These are phyloP conservation scores for Lyophyllum atratum DNA, from an alignment of 768 basidiomycete genomes.

Conservation along the genomic window DNA sequence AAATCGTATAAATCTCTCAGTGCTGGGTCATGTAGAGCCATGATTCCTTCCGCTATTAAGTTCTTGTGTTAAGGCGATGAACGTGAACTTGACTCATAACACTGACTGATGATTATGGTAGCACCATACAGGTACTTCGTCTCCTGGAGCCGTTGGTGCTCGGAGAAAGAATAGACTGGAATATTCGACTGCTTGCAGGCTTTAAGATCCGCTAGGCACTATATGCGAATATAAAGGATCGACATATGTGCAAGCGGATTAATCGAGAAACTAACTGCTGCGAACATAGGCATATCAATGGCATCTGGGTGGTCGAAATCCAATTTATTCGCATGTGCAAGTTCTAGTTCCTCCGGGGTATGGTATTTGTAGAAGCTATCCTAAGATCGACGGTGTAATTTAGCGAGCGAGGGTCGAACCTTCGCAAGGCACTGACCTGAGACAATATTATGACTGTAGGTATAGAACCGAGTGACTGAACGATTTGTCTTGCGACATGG, in stretches of 20 bases:
- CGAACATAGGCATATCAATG: conserved; percentile 88
- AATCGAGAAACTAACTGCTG: conserved; percentile 51
- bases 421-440: conserved; percentile 50
- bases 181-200: conserved; percentile 83
- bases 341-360: conserved; percentile 71
- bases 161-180: conserved; percentile 91
- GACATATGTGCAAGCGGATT: neutral
- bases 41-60: conserved; percentile 83
- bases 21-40: conserved; percentile 80
- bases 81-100: neutral
- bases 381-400: conserved; percentile 37
- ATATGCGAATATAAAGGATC: neutral
- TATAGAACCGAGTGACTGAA: conserved; percentile 77
- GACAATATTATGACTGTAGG: conserved; percentile 91
- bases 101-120: conserved; percentile 80
- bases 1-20: conserved; percentile 87
- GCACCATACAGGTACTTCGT: conserved; percentile 92
- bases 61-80: neutral
- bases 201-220: conserved; percentile 90
- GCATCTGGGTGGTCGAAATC: conserved; percentile 94
- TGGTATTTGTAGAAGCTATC: conserved; percentile 94
- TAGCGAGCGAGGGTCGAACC: neutral
- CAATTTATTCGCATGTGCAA: conserved; percentile 80
- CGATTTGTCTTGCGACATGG: conserved; percentile 82
- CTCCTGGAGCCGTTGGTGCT: conserved; percentile 81